Conservation (phyloP, 2,329 filamentous ascomycete genomes). For the Colletotrichum tabaci region DNA sequence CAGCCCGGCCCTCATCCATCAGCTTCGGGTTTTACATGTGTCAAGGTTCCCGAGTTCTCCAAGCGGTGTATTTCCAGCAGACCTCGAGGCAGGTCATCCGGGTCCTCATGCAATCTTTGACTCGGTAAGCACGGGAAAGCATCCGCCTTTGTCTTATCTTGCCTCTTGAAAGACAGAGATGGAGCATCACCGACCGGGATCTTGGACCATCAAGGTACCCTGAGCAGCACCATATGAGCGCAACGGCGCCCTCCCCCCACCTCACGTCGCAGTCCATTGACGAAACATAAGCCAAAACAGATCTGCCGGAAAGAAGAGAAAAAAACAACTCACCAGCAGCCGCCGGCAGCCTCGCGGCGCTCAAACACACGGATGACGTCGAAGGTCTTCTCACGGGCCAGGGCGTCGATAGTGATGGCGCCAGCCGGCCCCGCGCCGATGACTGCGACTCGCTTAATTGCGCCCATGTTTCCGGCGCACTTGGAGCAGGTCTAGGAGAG, state of each 20-base stretch:
- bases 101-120: neutral
- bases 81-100: constrained; percentile 3
- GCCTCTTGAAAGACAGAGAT: neutral
- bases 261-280: neutral
- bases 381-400: constrained; percentile 71
- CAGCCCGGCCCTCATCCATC: neutral
- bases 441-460: constrained; percentile 64
- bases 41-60: no score
- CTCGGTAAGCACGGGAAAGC: neutral
- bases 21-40: neutral
- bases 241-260: neutral
- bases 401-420: constrained; percentile 72
- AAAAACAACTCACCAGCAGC: constrained; percentile 68
- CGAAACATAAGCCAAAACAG: neutral
- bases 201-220: constrained; percentile 25
- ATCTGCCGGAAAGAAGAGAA: neutral
- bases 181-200: neutral
- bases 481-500: neutral
- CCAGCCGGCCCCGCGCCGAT: constrained; percentile 74
- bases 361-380: constrained; percentile 75
- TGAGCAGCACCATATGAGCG: neutral
- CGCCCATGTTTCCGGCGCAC: constrained; percentile 31
- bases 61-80: neutral
- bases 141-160: neutral
- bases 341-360: constrained; percentile 70